Evolutionary conservation across 495 filamentous ascomycete genomes (phyloP).

Genomic region (Neurospora intermedia): DNA sequence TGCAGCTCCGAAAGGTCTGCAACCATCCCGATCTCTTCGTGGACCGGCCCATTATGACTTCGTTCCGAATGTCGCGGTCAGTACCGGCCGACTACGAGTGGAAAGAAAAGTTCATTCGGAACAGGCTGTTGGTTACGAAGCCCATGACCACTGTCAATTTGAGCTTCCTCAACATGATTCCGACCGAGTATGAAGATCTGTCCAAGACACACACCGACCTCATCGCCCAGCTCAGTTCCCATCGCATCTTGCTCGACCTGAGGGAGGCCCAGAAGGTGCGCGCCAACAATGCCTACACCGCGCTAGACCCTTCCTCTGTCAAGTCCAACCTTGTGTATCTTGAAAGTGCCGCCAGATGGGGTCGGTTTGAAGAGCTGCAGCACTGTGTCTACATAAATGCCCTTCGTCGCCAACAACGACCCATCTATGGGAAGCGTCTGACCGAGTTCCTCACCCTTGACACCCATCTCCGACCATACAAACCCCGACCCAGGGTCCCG

Average conservation of each 20-base stretch:
- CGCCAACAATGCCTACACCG: slow-evolving; percentile 47
- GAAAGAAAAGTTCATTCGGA: slow-evolving; percentile 62
- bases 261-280: slow-evolving; percentile 52
- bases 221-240: slow-evolving; percentile 53
- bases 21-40: slow-evolving; percentile 98
- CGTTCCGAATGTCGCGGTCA: slow-evolving; percentile 83
- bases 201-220: slow-evolving; percentile 51
- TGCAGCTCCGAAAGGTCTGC: slow-evolving; percentile 97
- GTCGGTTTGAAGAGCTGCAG: slow-evolving; percentile 67
- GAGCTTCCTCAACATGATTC: slow-evolving; percentile 71
- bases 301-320: slow-evolving; percentile 48
- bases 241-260: slow-evolving; percentile 49
- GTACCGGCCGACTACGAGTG: slow-evolving; percentile 67
- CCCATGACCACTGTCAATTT: slow-evolving; percentile 58
- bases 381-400: slow-evolving; percentile 72
- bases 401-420: slow-evolving; percentile 67
- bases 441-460: slow-evolving; percentile 61
- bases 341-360: slow-evolving; percentile 59
- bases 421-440: slow-evolving; percentile 68
- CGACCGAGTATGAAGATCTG: slow-evolving; percentile 57
- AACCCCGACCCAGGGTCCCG: slow-evolving; percentile 42
- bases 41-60: slow-evolving; percentile 94
- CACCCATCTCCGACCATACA: slow-evolving; percentile 40
- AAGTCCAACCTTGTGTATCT: slow-evolving; percentile 60
- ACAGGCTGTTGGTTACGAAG: slow-evolving; percentile 52